Conservation (phyloP, 2,329 filamentous ascomycete species). For the Claviceps fusiformis region DNA sequence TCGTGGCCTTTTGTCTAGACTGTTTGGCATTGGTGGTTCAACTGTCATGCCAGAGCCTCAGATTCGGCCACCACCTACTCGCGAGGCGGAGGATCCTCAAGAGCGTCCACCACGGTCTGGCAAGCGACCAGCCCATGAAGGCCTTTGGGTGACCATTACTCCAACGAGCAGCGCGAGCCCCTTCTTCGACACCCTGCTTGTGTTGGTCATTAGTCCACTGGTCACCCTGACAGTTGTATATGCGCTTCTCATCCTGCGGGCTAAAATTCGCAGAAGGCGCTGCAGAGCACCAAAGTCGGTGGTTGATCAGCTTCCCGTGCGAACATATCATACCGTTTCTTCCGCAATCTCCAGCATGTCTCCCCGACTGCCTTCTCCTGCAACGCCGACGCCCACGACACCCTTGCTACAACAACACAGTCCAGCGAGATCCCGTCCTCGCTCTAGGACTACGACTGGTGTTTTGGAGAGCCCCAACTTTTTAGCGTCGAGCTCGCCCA, state of each 20-base stretch:
- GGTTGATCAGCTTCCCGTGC: slow-evolving; percentile 84
- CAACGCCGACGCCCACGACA: slow-evolving; percentile 58
- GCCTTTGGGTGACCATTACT: slow-evolving; percentile 92
- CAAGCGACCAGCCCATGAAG: slow-evolving; percentile 34
- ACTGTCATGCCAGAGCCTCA: slow-evolving; percentile 10
- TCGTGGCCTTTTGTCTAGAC: slow-evolving; percentile 31
- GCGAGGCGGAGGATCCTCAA: slow-evolving; percentile 9
- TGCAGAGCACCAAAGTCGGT: slow-evolving; percentile 98
- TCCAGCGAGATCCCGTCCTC: slow-evolving; percentile 40
- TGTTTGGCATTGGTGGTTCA: slow-evolving; percentile 33
- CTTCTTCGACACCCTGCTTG: slow-evolving; percentile 92
- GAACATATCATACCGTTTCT: slow-evolving; percentile 81
- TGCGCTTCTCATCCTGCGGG: slow-evolving; percentile 71
- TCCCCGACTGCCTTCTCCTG: slow-evolving; percentile 47
- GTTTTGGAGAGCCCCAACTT: slow-evolving; percentile 37
- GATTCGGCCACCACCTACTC: slow-evolving; percentile 10
- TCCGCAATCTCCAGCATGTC: slow-evolving; percentile 38
- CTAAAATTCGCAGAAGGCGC: slow-evolving; percentile 72
- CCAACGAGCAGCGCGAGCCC: slow-evolving; percentile 81
- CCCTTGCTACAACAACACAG: slow-evolving; percentile 61
- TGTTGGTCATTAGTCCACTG: slow-evolving; percentile 87
- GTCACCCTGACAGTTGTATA: slow-evolving; percentile 91
- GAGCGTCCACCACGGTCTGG: slow-evolving; percentile 6
- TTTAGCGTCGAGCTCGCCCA: slow-evolving; percentile 27
- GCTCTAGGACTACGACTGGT: slow-evolving; percentile 52